Evolutionary conservation across 331 rosid species (phyloP).

Genomic region (Cydonia oblonga): DNA sequence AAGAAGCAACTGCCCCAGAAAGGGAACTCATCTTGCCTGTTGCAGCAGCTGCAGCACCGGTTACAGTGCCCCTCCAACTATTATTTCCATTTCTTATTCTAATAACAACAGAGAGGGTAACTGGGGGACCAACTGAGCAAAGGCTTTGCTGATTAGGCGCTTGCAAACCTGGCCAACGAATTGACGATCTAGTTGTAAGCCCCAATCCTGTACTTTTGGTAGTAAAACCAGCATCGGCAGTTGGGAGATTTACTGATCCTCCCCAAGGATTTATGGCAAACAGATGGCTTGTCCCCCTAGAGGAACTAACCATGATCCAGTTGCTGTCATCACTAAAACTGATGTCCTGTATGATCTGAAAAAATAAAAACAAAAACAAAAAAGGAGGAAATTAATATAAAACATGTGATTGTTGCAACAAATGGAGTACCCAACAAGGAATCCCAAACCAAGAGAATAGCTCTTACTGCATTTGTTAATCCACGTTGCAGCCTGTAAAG

Average conservation of each 20-base stretch:
- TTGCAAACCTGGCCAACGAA: constrained; percentile 29
- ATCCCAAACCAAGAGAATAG: not conserved
- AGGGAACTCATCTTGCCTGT: constrained; percentile 53
- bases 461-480: constrained; percentile 79
- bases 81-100: constrained; percentile 71
- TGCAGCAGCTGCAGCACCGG: constrained; percentile 97
- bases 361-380: constrained; percentile 3
- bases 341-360: constrained; percentile 88
- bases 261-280: constrained; percentile 89
- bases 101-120: constrained; percentile 71
- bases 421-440: not conserved
- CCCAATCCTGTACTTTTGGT: constrained; percentile 34
- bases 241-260: constrained; percentile 51
- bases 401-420: not conserved
- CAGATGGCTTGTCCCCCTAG: constrained; percentile 89
- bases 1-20: constrained; percentile 76
- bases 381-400: constrained; percentile 1
- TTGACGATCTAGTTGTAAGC: constrained; percentile 24
- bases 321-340: constrained; percentile 92
- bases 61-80: constrained; percentile 87
- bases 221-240: constrained; percentile 32
- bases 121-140: constrained; percentile 45
- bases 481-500: constrained; percentile 92
- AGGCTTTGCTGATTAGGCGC: constrained; percentile 42
- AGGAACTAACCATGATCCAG: constrained; percentile 98